These are phyloP conservation scores for Blastobotrys terrestris DNA, from an alignment of 805 yeast species.

Conservation along the genomic window DNA sequence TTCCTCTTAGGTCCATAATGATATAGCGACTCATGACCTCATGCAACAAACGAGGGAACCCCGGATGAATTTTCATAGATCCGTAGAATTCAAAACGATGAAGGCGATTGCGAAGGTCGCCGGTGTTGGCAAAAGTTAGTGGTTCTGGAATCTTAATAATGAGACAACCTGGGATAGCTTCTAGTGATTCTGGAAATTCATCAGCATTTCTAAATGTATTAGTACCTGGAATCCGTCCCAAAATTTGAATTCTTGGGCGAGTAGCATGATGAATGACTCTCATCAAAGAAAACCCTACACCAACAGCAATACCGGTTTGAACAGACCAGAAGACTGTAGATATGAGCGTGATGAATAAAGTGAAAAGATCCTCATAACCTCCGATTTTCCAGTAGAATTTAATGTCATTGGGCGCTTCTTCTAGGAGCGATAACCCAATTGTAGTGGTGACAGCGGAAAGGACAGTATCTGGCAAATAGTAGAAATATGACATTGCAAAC, in stretches of 20 bases:
- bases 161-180: constrained; percentile 61
- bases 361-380: constrained; percentile 72
- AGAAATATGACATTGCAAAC: constrained; percentile 55
- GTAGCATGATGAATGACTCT: constrained; percentile 78
- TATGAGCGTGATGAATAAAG: constrained; percentile 57
- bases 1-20: constrained; percentile 74
- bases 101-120: constrained; percentile 63
- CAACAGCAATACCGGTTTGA: constrained; percentile 87
- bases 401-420: constrained; percentile 79
- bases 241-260: constrained; percentile 74
- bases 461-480: constrained; percentile 71
- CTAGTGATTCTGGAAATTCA: constrained; percentile 39
- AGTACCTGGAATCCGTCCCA: constrained; percentile 62
- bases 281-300: constrained; percentile 71
- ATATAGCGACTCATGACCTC: constrained; percentile 47
- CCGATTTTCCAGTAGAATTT: constrained; percentile 62
- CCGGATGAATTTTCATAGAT: constrained; percentile 69
- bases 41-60: constrained; percentile 47
- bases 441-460: constrained; percentile 73
- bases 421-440: constrained; percentile 70
- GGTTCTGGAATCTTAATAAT: constrained; percentile 85
- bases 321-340: constrained; percentile 69
- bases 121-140: constrained; percentile 77
- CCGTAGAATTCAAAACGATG: constrained; percentile 72
- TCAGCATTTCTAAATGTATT: constrained; percentile 67